phyloP scores from a whole-genome alignment of 164 flowering plant species.

The Brasenia schreberi region DNA sequence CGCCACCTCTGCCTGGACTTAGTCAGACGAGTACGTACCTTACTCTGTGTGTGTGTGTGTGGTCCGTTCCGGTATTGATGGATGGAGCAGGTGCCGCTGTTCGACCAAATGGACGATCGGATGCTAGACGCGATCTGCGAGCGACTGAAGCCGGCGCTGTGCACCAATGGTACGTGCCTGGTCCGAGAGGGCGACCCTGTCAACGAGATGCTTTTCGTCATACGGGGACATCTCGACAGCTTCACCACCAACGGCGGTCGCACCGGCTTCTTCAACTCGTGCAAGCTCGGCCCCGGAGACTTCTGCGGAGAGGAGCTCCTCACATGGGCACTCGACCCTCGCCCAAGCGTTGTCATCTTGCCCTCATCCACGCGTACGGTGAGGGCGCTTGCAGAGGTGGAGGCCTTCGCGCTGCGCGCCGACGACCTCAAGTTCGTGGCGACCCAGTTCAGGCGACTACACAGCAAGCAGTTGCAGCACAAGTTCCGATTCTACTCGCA shows the following conservation, averaged over 20 bases:
- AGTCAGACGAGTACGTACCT: constrained; percentile 58
- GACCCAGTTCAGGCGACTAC: constrained; percentile 64
- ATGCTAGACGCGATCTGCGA: constrained; percentile 91
- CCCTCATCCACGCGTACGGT: constrained; percentile 90
- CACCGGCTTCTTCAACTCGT: constrained; percentile 85
- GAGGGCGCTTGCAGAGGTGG: constrained; percentile 68
- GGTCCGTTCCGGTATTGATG: not conserved
- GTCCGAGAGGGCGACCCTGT: constrained; percentile 92
- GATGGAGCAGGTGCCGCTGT: constrained; percentile 55
- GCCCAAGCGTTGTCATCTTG: constrained; percentile 36
- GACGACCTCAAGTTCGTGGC: constrained; percentile 88
- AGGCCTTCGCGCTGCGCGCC: constrained; percentile 70
- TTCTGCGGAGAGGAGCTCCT: constrained; percentile 94
- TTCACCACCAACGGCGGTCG: constrained; percentile 90
- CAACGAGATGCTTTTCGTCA: constrained; percentile 83
- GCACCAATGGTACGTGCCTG: constrained; percentile 61
- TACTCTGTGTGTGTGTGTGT: not conserved
- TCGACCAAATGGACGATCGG: constrained; percentile 88
- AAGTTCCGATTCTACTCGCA: constrained; percentile 81
- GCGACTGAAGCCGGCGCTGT: constrained; percentile 75
- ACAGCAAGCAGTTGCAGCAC: constrained; percentile 74
- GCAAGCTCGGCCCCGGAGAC: constrained; percentile 69
- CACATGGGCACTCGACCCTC: constrained; percentile 90
- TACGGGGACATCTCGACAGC: constrained; percentile 83
- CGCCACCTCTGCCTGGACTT: constrained; percentile 90